Conservation (phyloP, 208 protist genomes). For the Trypanosoma lewisi region DNA sequence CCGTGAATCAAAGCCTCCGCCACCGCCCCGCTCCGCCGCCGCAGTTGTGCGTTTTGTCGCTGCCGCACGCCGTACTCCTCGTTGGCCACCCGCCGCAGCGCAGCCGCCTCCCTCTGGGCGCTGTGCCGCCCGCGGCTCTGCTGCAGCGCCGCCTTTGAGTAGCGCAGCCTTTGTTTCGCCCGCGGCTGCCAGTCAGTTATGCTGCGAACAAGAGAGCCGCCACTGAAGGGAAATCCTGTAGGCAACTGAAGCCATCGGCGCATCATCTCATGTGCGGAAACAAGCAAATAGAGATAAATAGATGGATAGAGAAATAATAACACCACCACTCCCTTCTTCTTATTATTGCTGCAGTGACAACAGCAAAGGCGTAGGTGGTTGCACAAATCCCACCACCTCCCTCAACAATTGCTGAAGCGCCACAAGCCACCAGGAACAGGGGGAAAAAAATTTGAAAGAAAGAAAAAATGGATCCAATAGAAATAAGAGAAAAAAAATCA, state of each 20-base stretch:
- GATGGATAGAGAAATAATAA: neutral
- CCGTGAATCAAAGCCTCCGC: slow-evolving; percentile 39
- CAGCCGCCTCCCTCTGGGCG: slow-evolving; percentile 35
- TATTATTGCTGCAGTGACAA: neutral
- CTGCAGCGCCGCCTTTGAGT: slow-evolving; percentile 42
- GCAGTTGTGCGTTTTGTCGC: slow-evolving; percentile 22
- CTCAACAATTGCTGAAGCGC: neutral
- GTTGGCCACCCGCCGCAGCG: slow-evolving; percentile 49
- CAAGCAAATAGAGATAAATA: neutral
- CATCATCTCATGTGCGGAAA: neutral
- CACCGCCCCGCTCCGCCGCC: slow-evolving; percentile 24
- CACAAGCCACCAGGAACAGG: neutral
- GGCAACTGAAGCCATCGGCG: slow-evolving; percentile 1
- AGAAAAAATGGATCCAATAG: neutral
- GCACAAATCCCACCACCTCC: no score
- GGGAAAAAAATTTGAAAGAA: slow-evolving; percentile 7
- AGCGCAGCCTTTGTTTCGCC: slow-evolving; percentile 49
- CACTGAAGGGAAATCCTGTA: neutral
- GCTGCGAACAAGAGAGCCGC: neutral
- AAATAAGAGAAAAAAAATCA: neutral
- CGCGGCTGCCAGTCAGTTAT: slow-evolving; percentile 21
- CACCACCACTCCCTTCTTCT: neutral
- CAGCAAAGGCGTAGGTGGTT: no score
- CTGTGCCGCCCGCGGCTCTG: slow-evolving; percentile 43
- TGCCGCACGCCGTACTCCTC: slow-evolving; percentile 39